Evolutionary conservation across 164 flowering plant genomes (phyloP).

Genomic region (Platanus orientalis): DNA sequence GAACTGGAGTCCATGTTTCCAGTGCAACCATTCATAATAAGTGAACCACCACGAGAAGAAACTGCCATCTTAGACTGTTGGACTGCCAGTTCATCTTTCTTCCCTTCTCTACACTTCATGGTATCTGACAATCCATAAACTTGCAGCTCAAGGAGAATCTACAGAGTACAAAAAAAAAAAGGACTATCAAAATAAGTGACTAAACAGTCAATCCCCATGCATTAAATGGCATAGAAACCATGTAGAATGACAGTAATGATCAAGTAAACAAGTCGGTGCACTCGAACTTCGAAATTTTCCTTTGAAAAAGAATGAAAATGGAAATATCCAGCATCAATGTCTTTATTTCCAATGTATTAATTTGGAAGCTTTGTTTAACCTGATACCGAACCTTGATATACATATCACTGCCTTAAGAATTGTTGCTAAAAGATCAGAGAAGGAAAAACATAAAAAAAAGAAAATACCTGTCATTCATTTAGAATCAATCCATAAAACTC

Average conservation of each 20-base stretch:
- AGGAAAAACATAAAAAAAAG: no score
- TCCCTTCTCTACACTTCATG: slow-evolving; percentile 51
- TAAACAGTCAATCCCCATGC: neutral
- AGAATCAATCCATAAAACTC: neutral
- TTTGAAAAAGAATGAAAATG: neutral
- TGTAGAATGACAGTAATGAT: neutral
- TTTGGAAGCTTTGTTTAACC: neutral
- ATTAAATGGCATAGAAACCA: neutral
- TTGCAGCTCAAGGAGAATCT: slow-evolving; percentile 85
- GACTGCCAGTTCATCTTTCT: slow-evolving; percentile 47
- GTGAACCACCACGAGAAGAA: slow-evolving; percentile 33
- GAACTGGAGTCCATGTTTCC: slow-evolving; percentile 30
- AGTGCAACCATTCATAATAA: slow-evolving; percentile 45
- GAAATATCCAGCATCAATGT: neutral
- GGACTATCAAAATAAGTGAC: neutral
- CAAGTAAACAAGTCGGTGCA: neutral
- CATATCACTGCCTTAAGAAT: neutral
- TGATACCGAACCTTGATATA: slow-evolving; percentile 3
- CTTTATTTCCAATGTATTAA: neutral
- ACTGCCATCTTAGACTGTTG: slow-evolving; percentile 26
- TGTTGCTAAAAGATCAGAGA: neutral
- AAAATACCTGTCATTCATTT: neutral
- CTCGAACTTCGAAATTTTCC: neutral
- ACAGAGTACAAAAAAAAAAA: slow-evolving; percentile 17
- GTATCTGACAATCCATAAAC: slow-evolving; percentile 85